Evolutionary conservation across 1,284 basidiomycete genomes (phyloP).

Genomic region (Pseudozyma hubeiensis): DNA sequence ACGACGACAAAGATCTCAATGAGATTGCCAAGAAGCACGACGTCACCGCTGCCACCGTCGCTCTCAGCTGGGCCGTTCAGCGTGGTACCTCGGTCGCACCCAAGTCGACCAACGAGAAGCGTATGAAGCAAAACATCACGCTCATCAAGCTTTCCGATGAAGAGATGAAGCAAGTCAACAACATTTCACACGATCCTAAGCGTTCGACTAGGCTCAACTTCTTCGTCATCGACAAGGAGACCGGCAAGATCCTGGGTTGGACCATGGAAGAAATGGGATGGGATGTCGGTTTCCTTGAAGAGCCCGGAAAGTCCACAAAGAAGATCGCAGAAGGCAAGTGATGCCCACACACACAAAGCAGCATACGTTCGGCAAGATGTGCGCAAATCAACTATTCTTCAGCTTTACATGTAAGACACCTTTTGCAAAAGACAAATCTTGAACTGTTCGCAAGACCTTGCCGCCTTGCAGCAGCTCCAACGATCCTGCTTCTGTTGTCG

Average conservation of each 20-base stretch:
- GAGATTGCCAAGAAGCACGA: conserved; percentile 75
- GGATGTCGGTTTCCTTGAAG: conserved; percentile 40
- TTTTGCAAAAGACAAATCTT: conserved; percentile 46
- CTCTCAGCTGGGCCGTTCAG: conserved; percentile 81
- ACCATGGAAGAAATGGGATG: conserved; percentile 57
- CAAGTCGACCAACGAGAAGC: conserved; percentile 73
- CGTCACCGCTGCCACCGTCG: conserved; percentile 75
- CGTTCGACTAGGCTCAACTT: conserved; percentile 37
- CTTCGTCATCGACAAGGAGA: conserved; percentile 35
- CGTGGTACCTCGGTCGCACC: conserved; percentile 53
- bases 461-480: conserved; percentile 20
- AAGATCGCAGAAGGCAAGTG: conserved; percentile 6
- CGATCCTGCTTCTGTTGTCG: conserved; percentile 10
- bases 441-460: conserved; percentile 27
- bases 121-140: conserved; percentile 80
- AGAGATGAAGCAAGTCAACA: conserved; percentile 71
- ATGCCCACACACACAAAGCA: not conserved
- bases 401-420: conserved; percentile 23
- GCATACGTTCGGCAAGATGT: no score
- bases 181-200: conserved; percentile 51
- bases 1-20: conserved; percentile 77
- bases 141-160: conserved; percentile 76
- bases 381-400: not conserved
- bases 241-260: conserved; percentile 43
- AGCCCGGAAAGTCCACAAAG: conserved; percentile 16